Percentiles rank a stretch among this genome's conserved stretches.
phyloP scores from a whole-genome alignment of 176 grass and related monocot genomes.

The Paspalum vaginatum region DNA sequence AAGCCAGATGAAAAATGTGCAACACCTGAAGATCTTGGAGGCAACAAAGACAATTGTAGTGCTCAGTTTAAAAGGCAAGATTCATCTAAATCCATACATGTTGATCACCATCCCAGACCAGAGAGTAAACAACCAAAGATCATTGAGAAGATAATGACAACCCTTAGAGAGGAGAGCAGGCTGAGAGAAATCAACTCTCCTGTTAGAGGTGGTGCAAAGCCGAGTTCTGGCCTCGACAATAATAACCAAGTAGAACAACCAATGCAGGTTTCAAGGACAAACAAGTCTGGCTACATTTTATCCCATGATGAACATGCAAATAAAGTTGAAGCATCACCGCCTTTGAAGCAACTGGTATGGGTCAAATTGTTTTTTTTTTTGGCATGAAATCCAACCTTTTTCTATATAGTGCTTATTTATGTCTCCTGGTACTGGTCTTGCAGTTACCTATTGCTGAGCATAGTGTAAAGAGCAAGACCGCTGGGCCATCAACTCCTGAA shows the following conservation, averaged over 20 bases:
- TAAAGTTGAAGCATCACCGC: constrained; percentile 52
- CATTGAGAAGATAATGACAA: constrained; percentile 77
- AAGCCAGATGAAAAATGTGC: constrained; percentile 33
- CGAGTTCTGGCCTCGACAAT: constrained; percentile 41
- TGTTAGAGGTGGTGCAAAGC: constrained; percentile 47
- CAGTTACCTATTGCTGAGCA: constrained; percentile 75
- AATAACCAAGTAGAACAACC: constrained; percentile 57
- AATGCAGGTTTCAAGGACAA: constrained; percentile 50
- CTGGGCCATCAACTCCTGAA: constrained; percentile 53
- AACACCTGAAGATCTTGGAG: constrained; percentile 48
- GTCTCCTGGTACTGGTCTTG: constrained; percentile 41
- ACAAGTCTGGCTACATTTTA: constrained; percentile 54
- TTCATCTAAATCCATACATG: constrained; percentile 53
- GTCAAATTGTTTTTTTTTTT: not conserved
- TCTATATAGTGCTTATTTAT: constrained; percentile 21
- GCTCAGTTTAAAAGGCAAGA: constrained; percentile 60
- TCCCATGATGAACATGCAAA: constrained; percentile 50
- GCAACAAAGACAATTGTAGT: constrained; percentile 42
- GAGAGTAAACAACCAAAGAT: constrained; percentile 80
- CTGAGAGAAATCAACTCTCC: constrained; percentile 73
- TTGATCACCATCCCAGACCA: constrained; percentile 56
- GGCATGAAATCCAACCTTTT: not conserved
- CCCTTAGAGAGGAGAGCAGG: constrained; percentile 72
- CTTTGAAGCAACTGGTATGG: constrained; percentile 77
- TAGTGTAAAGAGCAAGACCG: constrained; percentile 51